Base-by-base conservation (phyloP, 805 yeast genomes). In the Brettanomyces custersianus region DNA sequence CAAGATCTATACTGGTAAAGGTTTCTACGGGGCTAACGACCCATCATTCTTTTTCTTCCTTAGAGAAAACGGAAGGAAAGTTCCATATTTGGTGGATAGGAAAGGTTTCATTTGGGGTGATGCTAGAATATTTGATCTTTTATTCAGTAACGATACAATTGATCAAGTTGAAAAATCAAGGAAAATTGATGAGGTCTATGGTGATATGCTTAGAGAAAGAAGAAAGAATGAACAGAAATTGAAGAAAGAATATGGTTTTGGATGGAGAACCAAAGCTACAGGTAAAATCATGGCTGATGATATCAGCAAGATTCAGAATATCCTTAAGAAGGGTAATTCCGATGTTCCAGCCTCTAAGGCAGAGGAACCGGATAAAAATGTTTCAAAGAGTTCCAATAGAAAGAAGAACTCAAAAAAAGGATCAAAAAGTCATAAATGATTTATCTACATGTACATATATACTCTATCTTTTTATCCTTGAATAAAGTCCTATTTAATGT, bases 101-200 rank as follows among this genome's bases (percentile, higher is more conserved):
- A 78, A 76, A 47, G 95, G 94, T 10, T 85, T 86, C 66, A 85
- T 82, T 61, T 85, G 94, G 94, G 88, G 92, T 23, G 94, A 85
- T 55, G 95, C 94, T 12, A 66, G 95, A 40, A 80, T 85, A 2
- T 80, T 79, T 57, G 95, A 85, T 54, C 70, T 74, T 35, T 48
- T 85, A n/a, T 80, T 85, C 47, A 92, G 94, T 17, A 79, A 81
- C 50, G 92, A 83, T 51, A 59, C 82, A 1, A 53, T 83, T n/a
- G 80, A 77, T 13, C 79, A 72, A 40, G 88, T 92, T 3, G 90
- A 83, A 54, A 72, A 70, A 33, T 42, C 56, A 10, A 54, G 51
- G 36, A 51, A 46, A 34, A 51, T 55, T 31, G 61, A 56, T 37
- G 51, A 46, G 25, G 36, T 41, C 25, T 55, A 49, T 29, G 59